These are phyloP conservation scores for Phaeotremella fagi DNA, from an alignment of 768 basidiomycete genomes.

Conservation along the genomic window DNA sequence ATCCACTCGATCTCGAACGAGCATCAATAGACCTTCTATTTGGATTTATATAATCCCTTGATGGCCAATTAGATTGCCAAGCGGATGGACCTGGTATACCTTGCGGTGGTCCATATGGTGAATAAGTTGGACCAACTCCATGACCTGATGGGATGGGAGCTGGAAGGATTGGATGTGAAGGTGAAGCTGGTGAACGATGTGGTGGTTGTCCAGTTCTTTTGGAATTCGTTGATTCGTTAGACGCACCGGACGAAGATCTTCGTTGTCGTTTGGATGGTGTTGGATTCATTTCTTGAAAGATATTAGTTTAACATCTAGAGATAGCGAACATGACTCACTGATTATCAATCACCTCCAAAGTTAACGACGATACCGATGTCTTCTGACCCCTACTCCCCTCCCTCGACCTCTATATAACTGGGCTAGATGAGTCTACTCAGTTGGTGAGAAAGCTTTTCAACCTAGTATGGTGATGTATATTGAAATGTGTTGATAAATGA, in stretches of 20 bases:
- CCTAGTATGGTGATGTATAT: no score
- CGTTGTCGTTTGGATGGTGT: conserved; percentile 12
- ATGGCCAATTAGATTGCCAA: conserved; percentile 15
- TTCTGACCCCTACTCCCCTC: conserved; percentile 1
- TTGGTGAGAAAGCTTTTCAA: no score
- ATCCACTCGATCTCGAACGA: conserved; percentile 5
- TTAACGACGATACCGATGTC: not conserved
- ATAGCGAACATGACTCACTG: not conserved
- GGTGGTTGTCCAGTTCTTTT: conserved; percentile 3
- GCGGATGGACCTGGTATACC: conserved; percentile 8
- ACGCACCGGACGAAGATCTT: conserved; percentile 3
- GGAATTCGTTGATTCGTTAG: conserved; percentile 7
- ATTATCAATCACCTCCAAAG: not conserved
- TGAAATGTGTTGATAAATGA: no score
- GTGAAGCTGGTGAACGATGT: conserved; percentile 7
- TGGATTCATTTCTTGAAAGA: conserved; percentile 1
- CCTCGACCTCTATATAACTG: not conserved
- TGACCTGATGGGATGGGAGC: conserved; percentile 15
- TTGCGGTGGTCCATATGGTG: conserved; percentile 10
- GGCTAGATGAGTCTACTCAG: not conserved
- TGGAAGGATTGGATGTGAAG: conserved; percentile 16
- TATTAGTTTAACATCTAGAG: not conserved
- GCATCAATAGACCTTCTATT: conserved; percentile 17
- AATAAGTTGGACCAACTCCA: conserved; percentile 3
- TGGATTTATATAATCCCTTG: not conserved